Evolutionary conservation across 805 yeast genomes (phyloP), one percentile per base, ranked within the genome.

Genomic region (Sugiyamaella valdiviana): DNA sequence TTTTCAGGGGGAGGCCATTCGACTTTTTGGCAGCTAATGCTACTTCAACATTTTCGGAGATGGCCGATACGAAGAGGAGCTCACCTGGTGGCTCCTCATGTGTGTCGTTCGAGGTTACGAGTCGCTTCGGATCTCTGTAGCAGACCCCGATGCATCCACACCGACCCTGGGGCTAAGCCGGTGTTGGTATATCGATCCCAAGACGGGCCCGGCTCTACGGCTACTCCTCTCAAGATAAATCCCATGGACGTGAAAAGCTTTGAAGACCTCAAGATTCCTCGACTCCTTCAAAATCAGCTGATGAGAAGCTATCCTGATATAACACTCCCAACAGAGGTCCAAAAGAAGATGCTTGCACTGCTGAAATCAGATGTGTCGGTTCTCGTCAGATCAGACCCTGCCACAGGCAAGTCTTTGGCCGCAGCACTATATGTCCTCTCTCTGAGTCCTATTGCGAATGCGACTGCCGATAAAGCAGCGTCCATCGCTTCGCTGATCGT

Each of bases 391-490:
- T 57, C 67, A 1, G 51, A 56, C 1, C 60, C 69, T 2, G 67
- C 66, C 9, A 42, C 66, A 3, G 73, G 73, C 1, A 67, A 65
- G 46, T 58, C 71, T 1, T 47, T 61, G 14, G 68, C 68, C 2
- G 50, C 59, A 1, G 51, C 54, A 1, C 46, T 69, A 7, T 54
- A 57, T n/a, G 39, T 61, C 17, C 51, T 64, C 19, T 54, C 65
- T 2, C 24, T 24, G 15, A 42, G 16, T 43, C 39, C 29, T 9
- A 5, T 39, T 16, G n/a, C 32, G 32, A 12, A 26, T 26, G 32
- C 3, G 14, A 23, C n/a, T 24, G 36, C 20, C 7, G 44, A 40
- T 32, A 48, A 15, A 26, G 48, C 39, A 48, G 46, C 36, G 5
- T 42, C 20, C 36, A 49, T 58, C 19, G 55, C 63, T 9, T 60